Evolutionary conservation across 2,329 filamentous ascomycete genomes (phyloP), one percentile per base, ranked within the genome.

Genomic region (Mariannaea sp.): DNA sequence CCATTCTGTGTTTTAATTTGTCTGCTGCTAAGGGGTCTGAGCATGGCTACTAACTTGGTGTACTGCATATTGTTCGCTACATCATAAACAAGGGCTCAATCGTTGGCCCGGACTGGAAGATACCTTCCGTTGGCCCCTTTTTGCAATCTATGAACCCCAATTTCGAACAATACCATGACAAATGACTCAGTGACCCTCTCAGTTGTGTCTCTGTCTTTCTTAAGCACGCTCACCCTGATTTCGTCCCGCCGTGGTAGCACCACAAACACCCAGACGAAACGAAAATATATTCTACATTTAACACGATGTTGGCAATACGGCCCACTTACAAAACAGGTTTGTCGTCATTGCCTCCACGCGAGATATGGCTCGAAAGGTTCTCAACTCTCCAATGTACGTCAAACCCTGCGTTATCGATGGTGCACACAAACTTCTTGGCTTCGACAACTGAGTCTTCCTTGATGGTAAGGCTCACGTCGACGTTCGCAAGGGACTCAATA

Each of bases 201-300:
- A 97, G 92, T 80, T 99, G 94, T 70, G 94, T 99, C 57, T 97
- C 92, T 2, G 92, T 99, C 67, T 99, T 99, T 79, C 94, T 97
- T 85, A 99, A 97, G 91, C 9, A 27, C 29, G 44, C 55, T 66
- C 17, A 66, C 43, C 32, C 44, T 17, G n/a, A n/a, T n/a, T n/a
- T n/a, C n/a, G n/a, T n/a, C n/a, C n/a, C n/a, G n/a, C n/a, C n/a
- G n/a, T n/a, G n/a, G n/a, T n/a, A n/a, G n/a, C n/a, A n/a, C n/a
- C n/a, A n/a, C n/a, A n/a, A n/a, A n/a, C n/a, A n/a, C n/a, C n/a
- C n/a, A n/a, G n/a, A n/a, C n/a, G n/a, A n/a, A n/a, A n/a, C n/a
- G n/a, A n/a, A n/a, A n/a, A n/a, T n/a, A n/a, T n/a, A n/a, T n/a
- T n/a, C n/a, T n/a, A n/a, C n/a, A n/a, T n/a, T n/a, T n/a, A n/a